A percentile compares a stretch with the other conserved stretches of the same genome.
phyloP scores from a whole-genome alignment of 345 rosid species.

The Diplotaxis tenuifolia region DNA sequence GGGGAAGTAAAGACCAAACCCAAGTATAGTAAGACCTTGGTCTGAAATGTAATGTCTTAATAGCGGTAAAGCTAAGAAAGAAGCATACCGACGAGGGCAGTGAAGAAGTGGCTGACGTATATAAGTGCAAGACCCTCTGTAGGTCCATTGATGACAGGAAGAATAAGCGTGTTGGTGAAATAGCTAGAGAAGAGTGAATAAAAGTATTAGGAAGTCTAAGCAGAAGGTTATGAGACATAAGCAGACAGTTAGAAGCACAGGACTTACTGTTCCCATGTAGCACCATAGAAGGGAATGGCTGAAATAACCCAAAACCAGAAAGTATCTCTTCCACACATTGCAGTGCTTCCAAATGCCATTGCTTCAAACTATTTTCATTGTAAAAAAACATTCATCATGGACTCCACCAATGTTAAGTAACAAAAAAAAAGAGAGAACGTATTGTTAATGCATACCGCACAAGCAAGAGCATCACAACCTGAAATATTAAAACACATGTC shows the following conservation, averaged over 20 bases:
- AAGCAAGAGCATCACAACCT: slow-evolving; percentile 99
- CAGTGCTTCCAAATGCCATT: slow-evolving; percentile 93
- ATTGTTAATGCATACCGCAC: slow-evolving; percentile 69
- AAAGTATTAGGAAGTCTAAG: slow-evolving; percentile 6
- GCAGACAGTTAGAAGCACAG: not conserved
- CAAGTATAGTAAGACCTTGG: not conserved
- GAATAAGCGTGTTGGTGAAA: slow-evolving; percentile 90
- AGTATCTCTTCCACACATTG: slow-evolving; percentile 85
- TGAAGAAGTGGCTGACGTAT: slow-evolving; percentile 68
- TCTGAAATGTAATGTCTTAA: not conserved
- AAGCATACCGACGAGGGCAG: slow-evolving; percentile 75
- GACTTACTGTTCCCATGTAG: slow-evolving; percentile 98
- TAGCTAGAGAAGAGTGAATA: slow-evolving; percentile 51
- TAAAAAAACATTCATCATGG: not conserved
- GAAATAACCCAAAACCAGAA: slow-evolving; percentile 99
- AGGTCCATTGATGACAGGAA: slow-evolving; percentile 93
- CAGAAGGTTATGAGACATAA: not conserved
- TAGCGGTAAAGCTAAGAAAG: slow-evolving; percentile 32
- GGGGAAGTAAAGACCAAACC: not conserved
- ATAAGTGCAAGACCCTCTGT: slow-evolving; percentile 95
- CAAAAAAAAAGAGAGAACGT: not conserved
- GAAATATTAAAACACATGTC: slow-evolving; percentile 35
- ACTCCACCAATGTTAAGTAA: not conserved
- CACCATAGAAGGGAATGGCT: slow-evolving; percentile 90
- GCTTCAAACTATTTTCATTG: slow-evolving; percentile 62